Evolutionary conservation across 495 filamentous ascomycete species (phyloP), one percentile per base, ranked within the genome.

Genomic region (Talaromyces ruber): DNA sequence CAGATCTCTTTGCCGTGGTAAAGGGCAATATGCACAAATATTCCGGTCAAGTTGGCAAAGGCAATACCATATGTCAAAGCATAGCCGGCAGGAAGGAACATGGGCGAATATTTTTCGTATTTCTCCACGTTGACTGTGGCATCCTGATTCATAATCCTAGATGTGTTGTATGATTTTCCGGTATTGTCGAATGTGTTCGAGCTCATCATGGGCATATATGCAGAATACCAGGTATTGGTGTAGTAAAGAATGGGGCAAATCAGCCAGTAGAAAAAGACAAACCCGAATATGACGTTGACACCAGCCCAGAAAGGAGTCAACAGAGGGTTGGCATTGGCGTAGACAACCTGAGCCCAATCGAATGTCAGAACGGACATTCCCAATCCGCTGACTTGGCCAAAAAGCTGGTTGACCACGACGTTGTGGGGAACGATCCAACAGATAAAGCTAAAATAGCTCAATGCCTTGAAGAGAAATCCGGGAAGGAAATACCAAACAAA

Each of bases 281-380:
- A 81, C 1, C 92, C 92, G 25, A 86, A 87, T 57, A 96, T 86
- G 24, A 96, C 91, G 70, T 96, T 96, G 65, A 91, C 78, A 1
- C 91, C 90, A 6, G 93, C 92, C 92, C 92, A 96, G 68, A 93
- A 96, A 0, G 92, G 92, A 0, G 89, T 91, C 24, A 96, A 74
- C 0, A 97, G 79, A 0, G 92, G 92, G 29, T 89, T 94, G 12
- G 90, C 89, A 63, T 93, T 95, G 66, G 75, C 75, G 60, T 92
- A 96, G 8, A 93, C 91, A 47, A 97, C 86, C 73, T 96, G 93
- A 0, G 89, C 85, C 92, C 92, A 97, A 74, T 97, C 92, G 63
- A 97, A 96, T 0, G 92, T 96, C 67, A 97, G 67, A 4, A 93
- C 85, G 57, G 94, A 93, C 63, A 97, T 79, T 2, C 92, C 92